Conservation (phyloP, 331 rosid genomes). For the Dryas integrifolia region DNA sequence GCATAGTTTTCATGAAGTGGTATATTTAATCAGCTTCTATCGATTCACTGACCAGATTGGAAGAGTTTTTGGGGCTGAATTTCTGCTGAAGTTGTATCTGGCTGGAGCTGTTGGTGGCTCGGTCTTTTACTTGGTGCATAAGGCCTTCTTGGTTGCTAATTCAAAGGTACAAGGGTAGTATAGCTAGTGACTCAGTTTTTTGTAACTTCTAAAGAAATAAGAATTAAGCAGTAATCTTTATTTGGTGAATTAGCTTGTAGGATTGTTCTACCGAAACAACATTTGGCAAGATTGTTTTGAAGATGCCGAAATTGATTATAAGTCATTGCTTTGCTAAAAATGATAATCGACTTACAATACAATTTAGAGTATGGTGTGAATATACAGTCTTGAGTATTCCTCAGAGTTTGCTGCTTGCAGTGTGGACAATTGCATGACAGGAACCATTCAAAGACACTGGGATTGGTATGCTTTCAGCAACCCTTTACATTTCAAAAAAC, state of each 20-base stretch:
- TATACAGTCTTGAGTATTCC: slow-evolving; percentile 10
- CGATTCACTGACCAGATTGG: slow-evolving; percentile 52
- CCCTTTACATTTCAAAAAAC: slow-evolving; percentile 18
- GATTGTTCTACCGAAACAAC: no score
- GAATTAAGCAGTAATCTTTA: no score
- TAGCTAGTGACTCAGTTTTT: no score
- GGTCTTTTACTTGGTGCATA: slow-evolving; percentile 58
- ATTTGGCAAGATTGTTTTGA: no score
- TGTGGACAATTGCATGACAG: slow-evolving; percentile 21
- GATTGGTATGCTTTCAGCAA: slow-evolving; percentile 52
- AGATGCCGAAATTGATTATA: no score
- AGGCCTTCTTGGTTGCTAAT: slow-evolving; percentile 56
- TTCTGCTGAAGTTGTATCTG: slow-evolving; percentile 74
- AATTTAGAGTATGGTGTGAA: neutral
- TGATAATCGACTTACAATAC: neutral
- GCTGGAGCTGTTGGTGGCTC: slow-evolving; percentile 86
- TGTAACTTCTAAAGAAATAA: no score
- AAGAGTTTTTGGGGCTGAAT: slow-evolving; percentile 59
- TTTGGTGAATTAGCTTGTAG: no score
- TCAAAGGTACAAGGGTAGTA: slow-evolving; percentile 46
- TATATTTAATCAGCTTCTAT: neutral
- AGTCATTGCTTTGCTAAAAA: slow-evolving; percentile 15
- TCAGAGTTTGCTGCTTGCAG: slow-evolving; percentile 40
- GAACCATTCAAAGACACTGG: slow-evolving; percentile 38
- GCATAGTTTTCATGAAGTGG: neutral